These are phyloP conservation scores for Rhodamnia argentea DNA, from an alignment of 345 rosid genomes.

Conservation along the genomic window DNA sequence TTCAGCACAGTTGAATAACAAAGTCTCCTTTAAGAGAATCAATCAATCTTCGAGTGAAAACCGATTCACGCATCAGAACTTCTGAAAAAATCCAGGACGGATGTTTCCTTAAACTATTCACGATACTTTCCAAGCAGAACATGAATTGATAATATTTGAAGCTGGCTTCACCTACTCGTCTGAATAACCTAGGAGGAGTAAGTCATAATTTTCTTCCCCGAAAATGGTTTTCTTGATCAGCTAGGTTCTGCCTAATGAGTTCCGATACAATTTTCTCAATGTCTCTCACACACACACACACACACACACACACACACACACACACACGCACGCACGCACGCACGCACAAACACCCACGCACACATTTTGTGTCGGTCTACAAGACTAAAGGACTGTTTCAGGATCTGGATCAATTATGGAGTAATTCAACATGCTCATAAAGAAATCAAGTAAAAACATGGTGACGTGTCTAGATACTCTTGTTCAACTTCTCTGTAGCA, in stretches of 20 bases:
- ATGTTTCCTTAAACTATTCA: neutral
- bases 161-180: neutral
- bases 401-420: neutral
- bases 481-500: neutral
- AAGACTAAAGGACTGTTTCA: neutral
- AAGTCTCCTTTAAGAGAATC: neutral
- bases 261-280: neutral
- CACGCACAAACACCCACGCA: too few species aligned
- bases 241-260: neutral
- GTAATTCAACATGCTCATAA: neutral
- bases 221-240: neutral
- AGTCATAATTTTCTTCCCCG: neutral
- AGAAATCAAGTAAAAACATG: neutral
- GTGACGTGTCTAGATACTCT: neutral
- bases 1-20: neutral
- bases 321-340: neutral
- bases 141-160: neutral
- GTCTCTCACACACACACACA: neutral
- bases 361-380: neutral
- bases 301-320: too few species aligned
- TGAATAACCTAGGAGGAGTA: neutral
- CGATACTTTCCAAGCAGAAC: neutral
- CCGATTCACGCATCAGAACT: neutral
- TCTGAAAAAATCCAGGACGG: neutral
- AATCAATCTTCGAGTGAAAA: neutral